Evolutionary conservation across 345 rosid species (phyloP), one percentile per base, ranked within the genome.

Genomic region (Syzygium jambos): DNA sequence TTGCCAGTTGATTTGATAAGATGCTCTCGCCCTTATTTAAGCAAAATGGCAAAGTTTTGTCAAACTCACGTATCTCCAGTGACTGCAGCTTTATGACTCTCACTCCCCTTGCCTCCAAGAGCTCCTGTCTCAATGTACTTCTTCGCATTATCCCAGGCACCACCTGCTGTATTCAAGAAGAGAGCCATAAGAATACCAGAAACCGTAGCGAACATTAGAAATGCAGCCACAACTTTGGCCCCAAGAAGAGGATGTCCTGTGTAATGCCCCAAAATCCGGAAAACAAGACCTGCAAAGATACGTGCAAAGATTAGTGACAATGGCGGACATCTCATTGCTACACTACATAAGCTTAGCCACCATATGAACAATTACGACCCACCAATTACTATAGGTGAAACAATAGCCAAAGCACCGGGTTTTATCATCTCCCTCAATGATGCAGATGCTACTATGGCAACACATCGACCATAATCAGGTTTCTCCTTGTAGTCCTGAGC

Each of bases 91-190:
- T 96, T 98, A 90, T 98, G 99, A 73, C 98, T 90, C 54, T 96
- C 98, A 85, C 99, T 98, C 86, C 99, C 99, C 90, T 98, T 98
- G 87, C 99, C 99, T 77, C 99, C 99, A 83, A 95, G 97, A 77
- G 95, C 99, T 41, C 99, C 99, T 0, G 99, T 98, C 91, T 98
- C 99, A 3, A 98, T 96, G 91, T 91, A 96, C 89, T 98, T 98
- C 94, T 98, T 98, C 1, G 99, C 99, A 88, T 98, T 96, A 92
- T 96, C 99, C 99, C 99, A 98, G 61, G 99, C 99, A 87, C 99
- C 99, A 43, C 99, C 99, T 3, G 99, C 94, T 34, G 99, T 98
- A 92, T 98, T 98, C 38, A 98, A 93, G 95, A 98, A 98, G 86
- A 96, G 98, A 52, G 99, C 99, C 99, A 98, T 98, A 59, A 98